Conservation (phyloP, 345 rosid genomes). For the Salix koriyanagi region DNA sequence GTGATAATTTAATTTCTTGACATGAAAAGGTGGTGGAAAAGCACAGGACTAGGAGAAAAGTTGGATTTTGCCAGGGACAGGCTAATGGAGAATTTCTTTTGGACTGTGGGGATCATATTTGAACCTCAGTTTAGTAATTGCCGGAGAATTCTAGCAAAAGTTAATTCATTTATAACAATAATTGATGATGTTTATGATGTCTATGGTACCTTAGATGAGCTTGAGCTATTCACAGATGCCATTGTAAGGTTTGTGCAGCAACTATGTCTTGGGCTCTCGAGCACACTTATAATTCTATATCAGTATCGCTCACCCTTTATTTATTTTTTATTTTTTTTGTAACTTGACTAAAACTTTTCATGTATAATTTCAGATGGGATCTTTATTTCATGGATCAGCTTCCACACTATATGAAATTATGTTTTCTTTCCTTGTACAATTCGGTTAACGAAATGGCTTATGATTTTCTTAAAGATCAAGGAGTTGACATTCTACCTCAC, state of each 20-base stretch:
- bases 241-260: background rate
- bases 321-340: background rate
- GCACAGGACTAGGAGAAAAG: background rate
- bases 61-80: constrained; percentile 10
- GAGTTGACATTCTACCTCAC: background rate
- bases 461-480: background rate
- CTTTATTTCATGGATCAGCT: background rate
- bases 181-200: too few relatives aligned
- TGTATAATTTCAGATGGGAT: background rate
- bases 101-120: background rate
- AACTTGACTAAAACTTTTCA: background rate
- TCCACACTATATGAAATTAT: background rate
- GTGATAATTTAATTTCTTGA: too few relatives aligned
- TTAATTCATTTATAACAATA: background rate
- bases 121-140: constrained; percentile 7
- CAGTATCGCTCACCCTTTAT: too few relatives aligned
- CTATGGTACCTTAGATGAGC: too few relatives aligned
- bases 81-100: constrained; percentile 5
- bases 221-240: too few relatives aligned
- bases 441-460: background rate
- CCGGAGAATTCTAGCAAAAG: constrained; percentile 1
- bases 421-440: background rate
- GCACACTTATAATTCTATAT: too few relatives aligned
- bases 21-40: constrained; percentile 1
- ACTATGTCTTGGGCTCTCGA: too few relatives aligned